Conservation (phyloP, 2,329 filamentous ascomycete genomes). For the Ceratocystis ficicola region DNA sequence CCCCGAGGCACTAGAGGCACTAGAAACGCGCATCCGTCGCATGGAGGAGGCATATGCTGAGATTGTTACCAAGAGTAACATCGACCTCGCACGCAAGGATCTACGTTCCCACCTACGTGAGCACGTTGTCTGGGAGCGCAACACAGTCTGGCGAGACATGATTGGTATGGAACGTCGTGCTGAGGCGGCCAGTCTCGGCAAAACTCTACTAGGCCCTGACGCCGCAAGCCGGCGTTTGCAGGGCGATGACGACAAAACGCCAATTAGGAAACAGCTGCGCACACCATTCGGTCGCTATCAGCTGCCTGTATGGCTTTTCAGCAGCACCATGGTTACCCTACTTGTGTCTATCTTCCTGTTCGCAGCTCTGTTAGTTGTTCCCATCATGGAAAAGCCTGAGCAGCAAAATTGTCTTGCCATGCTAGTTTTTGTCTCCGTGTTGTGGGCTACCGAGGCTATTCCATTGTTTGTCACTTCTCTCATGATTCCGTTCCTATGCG, state of each 20-base stretch:
- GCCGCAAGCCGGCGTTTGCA: constrained; percentile 59
- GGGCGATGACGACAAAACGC: constrained; percentile 62
- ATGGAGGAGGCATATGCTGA: constrained; percentile 73
- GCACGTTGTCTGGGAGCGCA: constrained; percentile 97
- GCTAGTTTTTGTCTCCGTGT: constrained; percentile 79
- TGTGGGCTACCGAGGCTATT: constrained; percentile 98
- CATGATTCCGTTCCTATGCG: constrained; percentile 83
- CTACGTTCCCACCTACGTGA: constrained; percentile 82
- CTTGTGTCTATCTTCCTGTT: constrained; percentile 62
- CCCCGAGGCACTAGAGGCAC: constrained; percentile 52
- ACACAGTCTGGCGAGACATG: constrained; percentile 98
- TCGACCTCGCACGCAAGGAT: constrained; percentile 65
- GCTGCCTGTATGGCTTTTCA: constrained; percentile 73
- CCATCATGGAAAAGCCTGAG: constrained; percentile 74
- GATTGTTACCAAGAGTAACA: constrained; percentile 70
- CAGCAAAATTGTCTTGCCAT: constrained; percentile 94
- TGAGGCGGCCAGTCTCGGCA: constrained; percentile 83
- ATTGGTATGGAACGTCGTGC: constrained; percentile 94
- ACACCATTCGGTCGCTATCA: constrained; percentile 70
- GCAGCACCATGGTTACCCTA: constrained; percentile 66
- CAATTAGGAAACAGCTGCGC: constrained; percentile 52
- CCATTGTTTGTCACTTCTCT: constrained; percentile 94
- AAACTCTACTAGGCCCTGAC: constrained; percentile 66
- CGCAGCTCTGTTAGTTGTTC: constrained; percentile 56
- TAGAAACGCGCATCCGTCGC: constrained; percentile 59